Evolutionary conservation across 163 green algal species (phyloP), one percentile per base, ranked within the genome.

Genomic region (Scenedesmus sp.): DNA sequence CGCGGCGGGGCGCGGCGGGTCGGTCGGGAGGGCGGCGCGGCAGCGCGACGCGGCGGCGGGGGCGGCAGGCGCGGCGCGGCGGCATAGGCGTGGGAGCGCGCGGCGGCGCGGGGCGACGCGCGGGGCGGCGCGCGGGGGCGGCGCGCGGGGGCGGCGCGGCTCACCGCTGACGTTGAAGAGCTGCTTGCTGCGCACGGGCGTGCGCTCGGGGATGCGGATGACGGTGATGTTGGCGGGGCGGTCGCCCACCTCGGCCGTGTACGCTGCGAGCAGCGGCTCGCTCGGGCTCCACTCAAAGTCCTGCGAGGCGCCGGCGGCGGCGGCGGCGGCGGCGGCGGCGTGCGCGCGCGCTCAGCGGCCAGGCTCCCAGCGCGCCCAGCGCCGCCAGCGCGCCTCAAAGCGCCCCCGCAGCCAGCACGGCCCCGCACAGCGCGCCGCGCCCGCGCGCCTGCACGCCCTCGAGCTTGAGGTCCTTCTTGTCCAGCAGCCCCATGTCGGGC

Each of bases 121-220:
- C 39, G 39, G 7, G 7, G 39, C 39, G 6, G 39, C 39, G 39
- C 39, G 39, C 39, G 7, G 7, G 39, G 7, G 39, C 39, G 39
- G 39, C 39, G 7, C 39, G 39, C n/a, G n/a, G n/a, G n/a, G n/a
- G n/a, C n/a, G n/a, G n/a, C n/a, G n/a, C 39, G 7, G 88, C 90
- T 75, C 66, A 89, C 82, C 87, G 70, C 87, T 90, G 60, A 98
- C 95, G 64, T 84, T 97, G 88, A 98, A 98, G 26, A 99, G 91
- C 88, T 98, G 98, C 94, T 99, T 99, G 69, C 95, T 90, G 24
- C 96, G 86, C 45, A 99, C 70, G 85, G 98, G 95, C 3, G 77
- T 86, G 45, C 87, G 80, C 54, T 94, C 90, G 2, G 96, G 95
- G 33, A 98, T 85, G n/a, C 83, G 73, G 63, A 95, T 80, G 10